phyloP scores from a whole-genome alignment of 225 moss, liverwort and hornwort species.

The Asterella californica region DNA sequence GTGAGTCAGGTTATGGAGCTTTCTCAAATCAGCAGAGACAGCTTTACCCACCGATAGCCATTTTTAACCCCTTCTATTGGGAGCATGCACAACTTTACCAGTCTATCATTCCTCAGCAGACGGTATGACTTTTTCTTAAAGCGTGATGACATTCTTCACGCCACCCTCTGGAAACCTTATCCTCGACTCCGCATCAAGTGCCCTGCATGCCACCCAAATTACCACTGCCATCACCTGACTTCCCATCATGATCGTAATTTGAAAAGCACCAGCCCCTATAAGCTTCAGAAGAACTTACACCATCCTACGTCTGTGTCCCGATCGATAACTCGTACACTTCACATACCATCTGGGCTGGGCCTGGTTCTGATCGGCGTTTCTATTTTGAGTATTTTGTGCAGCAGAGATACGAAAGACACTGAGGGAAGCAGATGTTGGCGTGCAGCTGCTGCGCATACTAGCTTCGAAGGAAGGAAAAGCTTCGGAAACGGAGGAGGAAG shows the following conservation, averaged over 20 bases:
- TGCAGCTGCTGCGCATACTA: not conserved
- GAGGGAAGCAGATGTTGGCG: not conserved
- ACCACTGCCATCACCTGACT: not conserved
- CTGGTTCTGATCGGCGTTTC: not conserved
- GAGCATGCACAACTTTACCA: not conserved
- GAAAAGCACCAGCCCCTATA: not conserved
- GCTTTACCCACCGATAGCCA: not conserved
- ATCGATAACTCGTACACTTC: too few relatives aligned
- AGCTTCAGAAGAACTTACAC: not conserved
- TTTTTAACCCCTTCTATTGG: not conserved
- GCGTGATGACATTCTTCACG: constrained; percentile 14
- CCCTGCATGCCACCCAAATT: constrained; percentile 18
- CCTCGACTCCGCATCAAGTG: not conserved
- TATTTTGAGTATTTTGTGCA: not conserved
- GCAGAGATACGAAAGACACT: not conserved
- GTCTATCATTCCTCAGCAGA: not conserved
- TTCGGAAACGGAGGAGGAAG: not conserved
- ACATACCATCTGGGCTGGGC: not conserved
- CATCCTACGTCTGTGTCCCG: not conserved
- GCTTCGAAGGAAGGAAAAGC: not conserved
- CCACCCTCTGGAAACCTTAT: constrained; percentile 12
- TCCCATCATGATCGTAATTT: not conserved
- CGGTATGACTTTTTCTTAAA: not conserved
- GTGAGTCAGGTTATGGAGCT: not conserved
- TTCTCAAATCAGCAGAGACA: not conserved